Evolutionary conservation across 106 monocot species (phyloP), one percentile per base, ranked within the genome.

Genomic region (Platanthera guangdongensis): DNA sequence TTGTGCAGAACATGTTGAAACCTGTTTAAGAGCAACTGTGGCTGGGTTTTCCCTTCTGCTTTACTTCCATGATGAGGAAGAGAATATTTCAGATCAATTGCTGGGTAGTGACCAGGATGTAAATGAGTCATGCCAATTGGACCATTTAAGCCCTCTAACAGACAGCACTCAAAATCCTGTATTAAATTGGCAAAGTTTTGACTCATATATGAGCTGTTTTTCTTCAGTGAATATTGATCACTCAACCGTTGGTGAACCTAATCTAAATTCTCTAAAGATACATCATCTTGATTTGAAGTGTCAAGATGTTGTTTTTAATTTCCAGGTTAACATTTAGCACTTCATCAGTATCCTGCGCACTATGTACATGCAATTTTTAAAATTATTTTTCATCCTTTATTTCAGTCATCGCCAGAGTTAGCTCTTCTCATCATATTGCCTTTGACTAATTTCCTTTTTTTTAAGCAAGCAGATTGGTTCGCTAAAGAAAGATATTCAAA

Each of bases 1-100:
- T 74, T 55, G 28, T 84, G 25, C 92, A 94, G 97, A 94, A 77
- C 86, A 85, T 78, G 84, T 85, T 47, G 94, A 99, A 80, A 94
- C 90, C 76, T 92, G 78, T 79, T 69, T 94, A 76, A 89, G 79
- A 74, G 97, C 86, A 65, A 75, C 86, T 74, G 75, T 94, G 71
- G 74, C 85, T 60, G 81, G 79, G 53, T 51, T 99, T 65, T 89
- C 87, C 78, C 49, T 91, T 76, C 32, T 86, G 71, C 77, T 99
- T 86, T 86, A 72, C 13, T 85, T 88, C 55, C 51, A 69, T 55
- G 79, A 85, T 55, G 82, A 86, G 63, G 76, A 90, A 62, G 52
- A 69, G 50, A 74, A 50, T 46, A 52, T 47, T 54, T 78, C 82
- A 69, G 50, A 75, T 76, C 71, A 75, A 80, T 72, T 81, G 16